phyloP scores from a whole-genome alignment of 2,329 filamentous ascomycete species.

The Metarhizium sp. region DNA sequence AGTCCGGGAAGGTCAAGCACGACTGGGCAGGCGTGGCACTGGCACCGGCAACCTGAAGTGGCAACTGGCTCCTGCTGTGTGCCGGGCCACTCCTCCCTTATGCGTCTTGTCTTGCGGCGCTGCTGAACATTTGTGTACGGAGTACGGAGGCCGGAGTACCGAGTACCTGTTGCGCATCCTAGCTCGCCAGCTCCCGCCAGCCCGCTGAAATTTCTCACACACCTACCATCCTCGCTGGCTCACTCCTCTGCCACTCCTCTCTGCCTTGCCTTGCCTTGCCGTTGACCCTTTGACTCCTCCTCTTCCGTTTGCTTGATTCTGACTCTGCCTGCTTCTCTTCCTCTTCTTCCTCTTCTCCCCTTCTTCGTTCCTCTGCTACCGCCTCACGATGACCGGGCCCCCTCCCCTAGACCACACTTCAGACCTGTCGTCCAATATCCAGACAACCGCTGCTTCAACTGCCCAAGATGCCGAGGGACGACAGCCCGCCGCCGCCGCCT shows the following conservation, averaged over 20 bases:
- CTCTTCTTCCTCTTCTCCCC: slow-evolving; percentile 14
- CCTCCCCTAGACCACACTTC: slow-evolving; percentile 14
- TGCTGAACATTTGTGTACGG: background rate
- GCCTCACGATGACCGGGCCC: slow-evolving; percentile 25
- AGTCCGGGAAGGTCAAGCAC: background rate
- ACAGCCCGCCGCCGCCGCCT: slow-evolving; percentile 53
- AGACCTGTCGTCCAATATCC: slow-evolving; percentile 11
- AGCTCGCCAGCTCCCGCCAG: background rate
- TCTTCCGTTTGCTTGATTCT: slow-evolving; percentile 9
- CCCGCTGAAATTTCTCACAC: slow-evolving; percentile 4
- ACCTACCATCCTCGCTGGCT: slow-evolving; percentile 14
- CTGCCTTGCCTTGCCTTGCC: background rate
- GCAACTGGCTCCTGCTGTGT: background rate
- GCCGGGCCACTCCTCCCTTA: background rate
- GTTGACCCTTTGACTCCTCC: slow-evolving; percentile 12
- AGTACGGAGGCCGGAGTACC: too few species aligned
- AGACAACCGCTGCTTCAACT: slow-evolving; percentile 18
- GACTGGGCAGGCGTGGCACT: background rate
- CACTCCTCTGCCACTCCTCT: slow-evolving; percentile 15
- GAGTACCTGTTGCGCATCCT: background rate
- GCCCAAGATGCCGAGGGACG: slow-evolving; percentile 51
- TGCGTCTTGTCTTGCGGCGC: background rate
- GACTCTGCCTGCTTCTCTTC: slow-evolving; percentile 19
- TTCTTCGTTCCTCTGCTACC: slow-evolving; percentile 15
- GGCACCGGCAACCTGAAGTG: background rate